Base-by-base conservation (phyloP, 257 asterid species). In the Misopates orontium region DNA sequence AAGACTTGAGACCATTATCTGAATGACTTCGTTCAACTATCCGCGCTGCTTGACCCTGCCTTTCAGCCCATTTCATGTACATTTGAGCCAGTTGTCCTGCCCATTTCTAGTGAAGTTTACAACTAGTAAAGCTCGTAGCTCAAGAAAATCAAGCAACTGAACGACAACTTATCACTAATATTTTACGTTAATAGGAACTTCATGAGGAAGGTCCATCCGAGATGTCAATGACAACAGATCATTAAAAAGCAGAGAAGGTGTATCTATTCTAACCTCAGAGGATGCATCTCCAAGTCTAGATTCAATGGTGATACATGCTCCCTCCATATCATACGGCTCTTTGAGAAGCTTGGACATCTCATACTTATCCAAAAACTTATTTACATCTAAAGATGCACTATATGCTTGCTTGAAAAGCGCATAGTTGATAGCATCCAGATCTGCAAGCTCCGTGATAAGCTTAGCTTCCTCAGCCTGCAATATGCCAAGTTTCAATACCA, bases 391-490 rank as follows among this genome's bases (percentile, higher is more conserved):
- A 19, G 96, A 84, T 31, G 92, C 80, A 41, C 78, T 60, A 73
- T 85, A 87, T 36, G 97, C 97, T 71, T 90, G 96, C 81, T 78
- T 85, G 75, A 90, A 77, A 69, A 90, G 87, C 16, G 77, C 84
- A 56, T 82, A 85, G 71, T 77, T 85, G 64, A 85, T 84, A 51
- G 81, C 66, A 74, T 90, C 95, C 81, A 73, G 62, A 77, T 77
- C 88, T 4, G 91, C 96, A 8, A 90, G 84, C 74, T 90, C 97
- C 32, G 85, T 90, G 71, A 90, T 90, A 62, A 85, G 87, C 70
- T 87, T 87, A 80, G 95, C 95, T 75, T 90, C 97, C 82, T 90
- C 95, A 6, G 92, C 92, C 96, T 85, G 80, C 81, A 80, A n/a
- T 64, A 55, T 49, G 63, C 50, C 60, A 22, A 70, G 32, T 10